These are phyloP conservation scores for Cryptococcus hybrid DNA, from an alignment of 1,284 basidiomycete species.

Conservation along the genomic window DNA sequence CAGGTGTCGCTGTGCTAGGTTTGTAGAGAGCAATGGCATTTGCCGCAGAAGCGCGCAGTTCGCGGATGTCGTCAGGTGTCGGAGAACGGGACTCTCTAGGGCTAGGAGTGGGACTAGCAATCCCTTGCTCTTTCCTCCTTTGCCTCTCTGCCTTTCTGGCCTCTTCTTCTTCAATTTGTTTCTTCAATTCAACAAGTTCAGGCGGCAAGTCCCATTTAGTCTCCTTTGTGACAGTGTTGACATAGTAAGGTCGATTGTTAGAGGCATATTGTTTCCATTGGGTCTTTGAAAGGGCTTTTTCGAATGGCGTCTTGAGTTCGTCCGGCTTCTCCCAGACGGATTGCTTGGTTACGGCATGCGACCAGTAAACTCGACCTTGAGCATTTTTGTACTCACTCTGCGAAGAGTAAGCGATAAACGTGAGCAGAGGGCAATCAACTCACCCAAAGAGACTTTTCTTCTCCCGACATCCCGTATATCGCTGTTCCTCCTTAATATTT, in stretches of 20 bases:
- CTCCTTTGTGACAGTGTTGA: slow-evolving; percentile 60
- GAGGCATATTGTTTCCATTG: slow-evolving; percentile 93
- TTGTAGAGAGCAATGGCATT: slow-evolving; percentile 19
- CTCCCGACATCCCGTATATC: too few species aligned
- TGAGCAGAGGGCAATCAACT: too few species aligned
- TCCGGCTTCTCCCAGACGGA: slow-evolving; percentile 53
- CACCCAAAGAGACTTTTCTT: too few species aligned
- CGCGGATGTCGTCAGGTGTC: slow-evolving; percentile 18
- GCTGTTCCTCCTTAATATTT: too few species aligned
- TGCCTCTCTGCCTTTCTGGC: slow-evolving; percentile 21
- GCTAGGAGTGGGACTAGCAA: slow-evolving; percentile 5
- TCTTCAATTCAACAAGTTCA: slow-evolving; percentile 73
- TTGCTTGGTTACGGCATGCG: slow-evolving; percentile 48
- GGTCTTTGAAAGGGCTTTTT: slow-evolving; percentile 81
- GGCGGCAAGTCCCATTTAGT: slow-evolving; percentile 85
- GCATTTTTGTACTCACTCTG: slow-evolving; percentile 47
- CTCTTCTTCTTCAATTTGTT: slow-evolving; percentile 76
- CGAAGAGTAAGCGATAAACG: too few species aligned
- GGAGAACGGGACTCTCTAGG: slow-evolving; percentile 22
- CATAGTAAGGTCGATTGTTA: slow-evolving; percentile 86
- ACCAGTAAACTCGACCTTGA: slow-evolving; percentile 50
- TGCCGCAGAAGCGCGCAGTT: slow-evolving; percentile 12
- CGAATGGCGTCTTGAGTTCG: slow-evolving; percentile 65
- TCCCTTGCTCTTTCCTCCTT: background rate
- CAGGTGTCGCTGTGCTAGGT: slow-evolving; percentile 7